Base-by-base conservation (phyloP, 179 eudicot genomes). In the Silene coronaria region DNA sequence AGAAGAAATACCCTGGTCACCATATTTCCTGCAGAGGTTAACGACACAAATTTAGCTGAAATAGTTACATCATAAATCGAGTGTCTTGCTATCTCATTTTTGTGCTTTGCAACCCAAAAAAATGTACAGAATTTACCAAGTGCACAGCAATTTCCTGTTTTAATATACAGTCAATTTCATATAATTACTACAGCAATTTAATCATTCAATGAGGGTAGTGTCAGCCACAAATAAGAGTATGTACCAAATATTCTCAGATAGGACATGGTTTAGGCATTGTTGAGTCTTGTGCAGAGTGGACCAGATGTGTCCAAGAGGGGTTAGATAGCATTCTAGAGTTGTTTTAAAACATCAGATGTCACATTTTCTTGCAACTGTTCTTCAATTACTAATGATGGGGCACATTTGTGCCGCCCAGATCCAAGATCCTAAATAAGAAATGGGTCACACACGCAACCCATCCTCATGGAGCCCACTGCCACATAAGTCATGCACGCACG, bases 1-100 rank as follows among this genome's bases (percentile, higher is more conserved):
- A 19, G 99, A 95, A 77, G 97, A 91, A 79, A 92, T 82, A 85
- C 97, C 99, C 51, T 85, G 85, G 81, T 91, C 92, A 13, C 85
- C 83, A 70, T 86, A 78, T 82, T 91, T 93, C 78, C 99, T 95
- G 89, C 75, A 74, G 70, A 74, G 71, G 30, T 36, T 78, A 42
- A 68, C 23, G 36, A 77, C 1, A 46, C 72, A 75, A 69, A 27
- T 46, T 76, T 24, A 75, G 70, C 71, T 30, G 46, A 27, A 61
- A 76, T 17, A 51, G n/a, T 26, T 17, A 21, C 30, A 42, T 0
- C 19, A 11, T 6, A 46, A 71, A 59, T 11, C 34, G 23, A 67
- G 17, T 9, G 51, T 23, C 71, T 67, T 13, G 14, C 71, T 69
- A 42, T 32, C 45, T 10, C 32, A 69, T 26, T 42, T 69, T 67